phyloP scores from a whole-genome alignment of 2,329 filamentous ascomycete species.

The Penicillium italicum region DNA sequence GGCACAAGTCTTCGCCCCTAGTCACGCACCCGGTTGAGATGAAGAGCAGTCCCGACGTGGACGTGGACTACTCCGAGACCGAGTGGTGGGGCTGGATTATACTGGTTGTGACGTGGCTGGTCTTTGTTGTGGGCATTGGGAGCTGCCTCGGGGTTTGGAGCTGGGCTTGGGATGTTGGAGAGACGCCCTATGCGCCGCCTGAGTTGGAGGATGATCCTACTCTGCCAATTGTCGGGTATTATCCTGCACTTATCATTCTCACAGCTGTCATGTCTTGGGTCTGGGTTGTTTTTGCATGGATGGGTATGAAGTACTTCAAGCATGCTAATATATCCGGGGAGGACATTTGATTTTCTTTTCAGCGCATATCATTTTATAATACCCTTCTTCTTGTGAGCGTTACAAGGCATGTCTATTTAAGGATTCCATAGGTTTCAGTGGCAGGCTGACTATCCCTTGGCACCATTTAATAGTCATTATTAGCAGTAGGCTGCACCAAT shows the following conservation, averaged over 20 bases:
- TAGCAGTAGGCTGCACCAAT: background rate
- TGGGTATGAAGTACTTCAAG: constrained; percentile 98
- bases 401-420: background rate
- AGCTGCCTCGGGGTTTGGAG: constrained; percentile 93
- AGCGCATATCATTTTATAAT: constrained; percentile 1
- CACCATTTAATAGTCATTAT: background rate
- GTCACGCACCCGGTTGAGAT: constrained; percentile 34
- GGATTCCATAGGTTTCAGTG: background rate
- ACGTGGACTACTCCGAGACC: constrained; percentile 88
- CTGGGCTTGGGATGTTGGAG: constrained; percentile 98
- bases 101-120: constrained; percentile 83
- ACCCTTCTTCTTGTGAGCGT: background rate
- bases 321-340: constrained; percentile 84
- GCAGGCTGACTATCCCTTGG: background rate
- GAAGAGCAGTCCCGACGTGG: constrained; percentile 42
- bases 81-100: constrained; percentile 99
- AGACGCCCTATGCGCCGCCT: constrained; percentile 90
- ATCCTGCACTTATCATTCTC: constrained; percentile 87
- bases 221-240: constrained; percentile 93
- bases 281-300: constrained; percentile 96
- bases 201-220: constrained; percentile 94
- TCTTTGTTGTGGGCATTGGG: constrained; percentile 95
- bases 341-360: constrained; percentile 37
- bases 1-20: constrained; percentile 38
- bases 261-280: constrained; percentile 98